These are phyloP conservation scores for Quercus parvula DNA, from an alignment of 306 rosid species.

Conservation along the genomic window DNA sequence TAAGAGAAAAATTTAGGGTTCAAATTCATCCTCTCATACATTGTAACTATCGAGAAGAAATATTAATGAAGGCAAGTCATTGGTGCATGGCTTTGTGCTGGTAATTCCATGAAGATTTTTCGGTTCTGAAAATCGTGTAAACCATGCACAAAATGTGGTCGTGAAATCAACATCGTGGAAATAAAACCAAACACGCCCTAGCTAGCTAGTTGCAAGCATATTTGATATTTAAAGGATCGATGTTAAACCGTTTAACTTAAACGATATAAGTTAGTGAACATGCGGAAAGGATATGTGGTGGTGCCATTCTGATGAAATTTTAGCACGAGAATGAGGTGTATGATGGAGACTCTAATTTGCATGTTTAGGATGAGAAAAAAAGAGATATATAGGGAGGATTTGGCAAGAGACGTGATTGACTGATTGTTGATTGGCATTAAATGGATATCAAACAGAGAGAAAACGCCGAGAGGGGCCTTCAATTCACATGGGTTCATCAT, in stretches of 20 bases:
- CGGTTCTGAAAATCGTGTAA: not conserved
- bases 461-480: not conserved
- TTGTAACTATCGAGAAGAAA: too few species aligned
- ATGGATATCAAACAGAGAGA: not conserved
- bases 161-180: not conserved
- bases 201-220: not conserved
- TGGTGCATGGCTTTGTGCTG: not conserved
- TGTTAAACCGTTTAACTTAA: not conserved
- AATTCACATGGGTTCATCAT: conserved; percentile 6
- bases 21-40: too few species aligned
- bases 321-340: not conserved
- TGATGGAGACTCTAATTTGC: not conserved
- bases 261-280: not conserved
- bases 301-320: not conserved
- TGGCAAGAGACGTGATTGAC: not conserved
- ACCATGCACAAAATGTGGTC: not conserved
- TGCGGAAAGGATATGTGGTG: not conserved
- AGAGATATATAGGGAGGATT: not conserved
- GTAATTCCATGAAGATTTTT: not conserved
- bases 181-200: not conserved
- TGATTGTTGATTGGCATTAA: not conserved
- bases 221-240: not conserved
- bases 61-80: too few species aligned
- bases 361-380: too few species aligned
- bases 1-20: accelerated